Evolutionary conservation across 352 stramenopile genomes (phyloP).

Genomic region (Pythium insidiosum): DNA sequence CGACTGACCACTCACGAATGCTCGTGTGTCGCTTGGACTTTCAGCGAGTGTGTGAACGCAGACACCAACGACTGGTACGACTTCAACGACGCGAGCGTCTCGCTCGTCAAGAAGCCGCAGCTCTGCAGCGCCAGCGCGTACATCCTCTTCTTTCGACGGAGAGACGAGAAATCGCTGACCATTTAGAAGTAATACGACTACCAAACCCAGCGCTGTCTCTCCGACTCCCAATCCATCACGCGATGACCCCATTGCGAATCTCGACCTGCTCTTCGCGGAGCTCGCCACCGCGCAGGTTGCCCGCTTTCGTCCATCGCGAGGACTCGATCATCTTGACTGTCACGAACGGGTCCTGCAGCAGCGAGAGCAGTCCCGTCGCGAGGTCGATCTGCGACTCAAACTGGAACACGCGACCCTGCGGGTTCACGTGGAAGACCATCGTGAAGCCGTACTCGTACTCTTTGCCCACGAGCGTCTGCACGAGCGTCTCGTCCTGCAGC

Average conservation of each 20-base stretch:
- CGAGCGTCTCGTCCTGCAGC: conserved; percentile 27
- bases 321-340: conserved; percentile 26
- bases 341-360: conserved; percentile 23
- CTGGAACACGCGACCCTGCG: conserved; percentile 26
- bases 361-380: conserved; percentile 20
- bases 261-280: conserved; percentile 25
- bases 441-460: conserved; percentile 34
- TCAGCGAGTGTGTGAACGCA: conserved; percentile 57
- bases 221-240: too few relatives aligned
- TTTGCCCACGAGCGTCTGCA: conserved; percentile 35
- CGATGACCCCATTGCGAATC: conserved; percentile 28
- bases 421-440: conserved; percentile 27
- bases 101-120: conserved; percentile 53
- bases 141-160: conserved; percentile 71
- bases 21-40: too few relatives aligned
- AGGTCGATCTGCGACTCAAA: conserved; percentile 36
- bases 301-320: conserved; percentile 22
- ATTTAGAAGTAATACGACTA: conserved; percentile 24
- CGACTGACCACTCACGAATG: too few relatives aligned
- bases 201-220: not conserved
- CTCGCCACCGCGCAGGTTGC: conserved; percentile 20
- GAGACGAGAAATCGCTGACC: conserved; percentile 48
- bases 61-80: conserved; percentile 72
- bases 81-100: conserved; percentile 73
- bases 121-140: conserved; percentile 59